phyloP scores from a whole-genome alignment of 2,329 filamentous ascomycete genomes.

The Talaromyces sp. region DNA sequence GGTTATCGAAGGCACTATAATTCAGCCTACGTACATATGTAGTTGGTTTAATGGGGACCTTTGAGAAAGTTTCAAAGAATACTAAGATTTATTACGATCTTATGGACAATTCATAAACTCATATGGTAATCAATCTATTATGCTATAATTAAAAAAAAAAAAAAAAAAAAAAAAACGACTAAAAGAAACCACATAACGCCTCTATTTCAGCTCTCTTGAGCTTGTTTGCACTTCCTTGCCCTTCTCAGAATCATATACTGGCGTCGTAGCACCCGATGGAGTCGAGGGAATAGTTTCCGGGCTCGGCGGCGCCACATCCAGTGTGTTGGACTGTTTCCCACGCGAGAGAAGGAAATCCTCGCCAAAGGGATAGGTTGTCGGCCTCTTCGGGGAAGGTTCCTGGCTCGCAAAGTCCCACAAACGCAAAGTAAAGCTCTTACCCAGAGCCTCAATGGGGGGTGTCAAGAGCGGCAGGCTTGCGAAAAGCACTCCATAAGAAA shows the following conservation, averaged over 20 bases:
- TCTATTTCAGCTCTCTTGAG: neutral
- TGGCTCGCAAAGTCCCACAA: slow-evolving; percentile 14
- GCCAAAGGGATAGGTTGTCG: slow-evolving; percentile 15
- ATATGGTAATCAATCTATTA: neutral
- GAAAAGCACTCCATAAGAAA: slow-evolving; percentile 16
- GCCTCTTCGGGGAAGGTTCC: slow-evolving; percentile 12
- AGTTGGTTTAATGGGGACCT: neutral
- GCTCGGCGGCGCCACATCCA: neutral
- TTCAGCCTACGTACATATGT: neutral
- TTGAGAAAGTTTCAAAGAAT: neutral
- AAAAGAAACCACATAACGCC: neutral
- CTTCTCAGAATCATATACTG: neutral
- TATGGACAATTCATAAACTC: neutral
- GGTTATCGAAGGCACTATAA: neutral
- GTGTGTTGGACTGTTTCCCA: neutral
- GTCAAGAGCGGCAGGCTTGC: slow-evolving; percentile 18
- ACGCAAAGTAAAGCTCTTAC: slow-evolving; percentile 13
- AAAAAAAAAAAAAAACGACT: neutral
- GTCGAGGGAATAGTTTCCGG: neutral
- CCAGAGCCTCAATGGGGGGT: slow-evolving; percentile 16
- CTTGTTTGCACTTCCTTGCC: neutral
- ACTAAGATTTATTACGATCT: neutral
- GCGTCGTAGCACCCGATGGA: neutral
- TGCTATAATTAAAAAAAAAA: neutral
- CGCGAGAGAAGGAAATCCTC: slow-evolving; percentile 11